Base-by-base conservation (phyloP, 2,329 filamentous ascomycete species). In the Helminthosporium solani region DNA sequence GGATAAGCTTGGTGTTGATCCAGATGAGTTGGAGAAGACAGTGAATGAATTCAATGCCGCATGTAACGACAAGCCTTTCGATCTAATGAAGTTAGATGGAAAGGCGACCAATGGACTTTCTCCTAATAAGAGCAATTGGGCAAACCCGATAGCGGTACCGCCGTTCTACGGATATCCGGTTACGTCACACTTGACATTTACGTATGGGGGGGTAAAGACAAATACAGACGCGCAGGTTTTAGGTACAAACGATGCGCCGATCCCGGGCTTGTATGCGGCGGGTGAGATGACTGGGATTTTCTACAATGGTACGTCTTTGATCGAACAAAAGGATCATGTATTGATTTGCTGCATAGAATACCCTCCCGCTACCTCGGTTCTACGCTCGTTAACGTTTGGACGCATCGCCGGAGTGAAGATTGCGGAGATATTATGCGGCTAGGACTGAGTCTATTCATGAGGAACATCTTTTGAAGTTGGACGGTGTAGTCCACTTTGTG, bases 101-200 rank as follows among this genome's bases (percentile, higher is more conserved):
- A 74, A 74, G 48, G 60, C 66, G 1, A 73, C 70, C 0, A 66
- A 49, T 2, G 70, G 70, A 3, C 55, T 73, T 3, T 58, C 51
- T 18, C 65, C 66, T 2, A 66, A 71, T 42, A 71, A 73, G 54
- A 68, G 63, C 1, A 74, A 73, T 28, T 74, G 70, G 70, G 70
- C 70, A n/a, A 64, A 64, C 28, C 67, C 65, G 15, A 72, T 73
- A 39, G 55, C 53, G 15, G 67, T 62, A 33, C 51, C 63, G 1
- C 71, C 70, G 0, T 73, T 68, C 48, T 72, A 70, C 44, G 71
- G 67, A n/a, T 73, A 66, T 30, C 40, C 64, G 15, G 62, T 56
- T 3, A 47, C 44, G 12, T 44, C 48, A 5, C 48, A 50, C 21
- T 21, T 47, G 21, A 50, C 48, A 0, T 63, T 63, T 42, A 71